Base-by-base conservation (phyloP, 495 filamentous ascomycete genomes). In the Podospora appendiculata region DNA sequence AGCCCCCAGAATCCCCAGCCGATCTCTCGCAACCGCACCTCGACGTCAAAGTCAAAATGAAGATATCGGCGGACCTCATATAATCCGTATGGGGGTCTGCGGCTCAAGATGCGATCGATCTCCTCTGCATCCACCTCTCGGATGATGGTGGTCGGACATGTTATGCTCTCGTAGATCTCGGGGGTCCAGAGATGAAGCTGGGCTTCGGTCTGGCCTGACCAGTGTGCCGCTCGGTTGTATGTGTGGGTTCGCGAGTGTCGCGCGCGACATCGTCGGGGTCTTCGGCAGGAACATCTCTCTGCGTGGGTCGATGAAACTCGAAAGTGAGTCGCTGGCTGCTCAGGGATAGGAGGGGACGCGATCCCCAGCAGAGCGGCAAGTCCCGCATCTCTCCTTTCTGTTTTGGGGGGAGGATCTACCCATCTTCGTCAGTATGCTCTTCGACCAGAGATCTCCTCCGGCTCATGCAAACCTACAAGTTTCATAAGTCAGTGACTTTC, bases 111-210 rank as follows among this genome's bases (percentile, higher is more conserved):
- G 39, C 33, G 12, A 33, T 61, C 58, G 19, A 61, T 56, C 13
- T 42, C 25, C 9, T 41, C 58, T 1, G 52, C 52, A 44, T 56
- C 50, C 16, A 61, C 55, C 33, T 58, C 55, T 4, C 59, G 52
- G 13, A 48, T 58, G 13, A 61, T 34, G 41, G 55, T 61, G 9
- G 56, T 32, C n/a, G 59, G 59, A 38, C 49, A 53, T 52, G 50
- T 58, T 32, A 58, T 51, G 39, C 35, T 58, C 18, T 56, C 49
- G 55, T 61, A 61, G 46, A 61, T 61, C 53, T 61, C 59, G 17
- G 59, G 59, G 17, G 59, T 58, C 59, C 59, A 61, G 13, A 61
- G 53, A 40, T 61, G 59, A 18, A 61, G 55, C 40, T 58, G 55
- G 6, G 59, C 59, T 43, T 61, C 59, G 1, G 59, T 58, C 41